Evolutionary conservation across 2,329 filamentous ascomycete genomes (phyloP), one percentile per base, ranked within the genome.

Genomic region (Colletotrichum lindemuthianum): DNA sequence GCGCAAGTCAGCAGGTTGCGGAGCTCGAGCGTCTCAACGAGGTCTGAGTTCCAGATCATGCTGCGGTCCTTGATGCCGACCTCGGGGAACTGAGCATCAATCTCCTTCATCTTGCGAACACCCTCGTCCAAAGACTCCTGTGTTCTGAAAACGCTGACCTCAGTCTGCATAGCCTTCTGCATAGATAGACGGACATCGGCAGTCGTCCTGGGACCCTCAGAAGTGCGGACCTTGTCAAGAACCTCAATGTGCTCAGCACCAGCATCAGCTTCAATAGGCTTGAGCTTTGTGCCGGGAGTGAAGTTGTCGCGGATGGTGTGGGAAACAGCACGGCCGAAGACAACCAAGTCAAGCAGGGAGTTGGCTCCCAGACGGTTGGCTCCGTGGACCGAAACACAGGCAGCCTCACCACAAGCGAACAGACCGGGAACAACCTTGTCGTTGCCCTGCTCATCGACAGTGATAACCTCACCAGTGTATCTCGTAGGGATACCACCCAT

Each of bases 1-100:
- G 94, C 95, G 89, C 96, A 98, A 74, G 96, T 98, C 76, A 99
- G 84, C 74, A 99, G 81, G 81, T 99, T 99, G 75, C 94, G 88
- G 75, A 98, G 85, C 82, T 99, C 96, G 60, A 99, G 88, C 8
- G 95, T 97, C 86, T 98, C 95, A 67, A 97, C 93, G 43, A 98
- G 88, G 76, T 98, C 95, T 32, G 92, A 93, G 89, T 98, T 98
- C 95, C 95, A 98, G 84, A 98, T 98, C 95, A 98, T 97, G 86
- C 92, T 96, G 80, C 96, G 92, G 81, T 98, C 95, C 88, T 97
- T 97, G 83, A 92, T 97, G 75, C 93, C 92, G 72, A 98, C 90
- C 75, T 97, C 85, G 72, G 85, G 81, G 82, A 91, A 98, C 73
- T 84, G 86, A 72, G 86, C 80, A 78, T 98, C 95, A 72, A 98